These are phyloP conservation scores for Emericellopsis terricola DNA, from an alignment of 495 filamentous ascomycete species.

Conservation along the genomic window DNA sequence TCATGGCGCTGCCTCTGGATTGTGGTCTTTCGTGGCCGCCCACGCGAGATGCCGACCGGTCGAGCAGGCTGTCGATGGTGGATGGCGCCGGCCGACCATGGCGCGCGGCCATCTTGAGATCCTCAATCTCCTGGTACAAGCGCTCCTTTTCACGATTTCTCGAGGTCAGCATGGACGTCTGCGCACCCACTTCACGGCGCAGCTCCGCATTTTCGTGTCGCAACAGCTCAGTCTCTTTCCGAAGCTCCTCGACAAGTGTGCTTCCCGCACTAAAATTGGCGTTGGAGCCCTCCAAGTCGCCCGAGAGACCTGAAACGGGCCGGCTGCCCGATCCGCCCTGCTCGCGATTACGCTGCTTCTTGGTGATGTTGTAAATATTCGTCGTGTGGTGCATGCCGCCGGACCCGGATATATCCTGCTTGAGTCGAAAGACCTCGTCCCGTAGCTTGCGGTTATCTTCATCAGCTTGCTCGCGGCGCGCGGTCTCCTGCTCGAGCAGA, in stretches of 20 bases:
- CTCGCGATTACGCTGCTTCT: conserved; percentile 32
- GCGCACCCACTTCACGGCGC: conserved; percentile 78
- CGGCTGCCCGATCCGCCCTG: conserved; percentile 44
- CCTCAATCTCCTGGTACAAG: conserved; percentile 91
- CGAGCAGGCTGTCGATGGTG: conserved; percentile 78
- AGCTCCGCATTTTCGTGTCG: conserved; percentile 87
- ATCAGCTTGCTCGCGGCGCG: conserved; percentile 75
- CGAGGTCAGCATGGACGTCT: conserved; percentile 95
- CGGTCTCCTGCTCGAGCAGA: conserved; percentile 81
- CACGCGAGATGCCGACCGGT: conserved; percentile 77
- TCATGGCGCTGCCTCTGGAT: conserved; percentile 55
- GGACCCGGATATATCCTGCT: conserved; percentile 33
- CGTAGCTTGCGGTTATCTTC: conserved; percentile 71
- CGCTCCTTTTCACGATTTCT: conserved; percentile 88
- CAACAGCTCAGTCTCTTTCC: conserved; percentile 52
- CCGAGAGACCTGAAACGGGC: conserved; percentile 41
- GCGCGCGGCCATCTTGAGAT: conserved; percentile 72
- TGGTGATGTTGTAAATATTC: conserved; percentile 44
- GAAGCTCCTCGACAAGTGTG: conserved; percentile 48
- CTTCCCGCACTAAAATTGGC: conserved; percentile 36
- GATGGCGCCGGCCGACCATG: conserved; percentile 38
- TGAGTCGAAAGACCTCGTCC: conserved; percentile 65
- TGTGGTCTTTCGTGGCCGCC: conserved; percentile 43
- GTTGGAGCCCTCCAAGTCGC: conserved; percentile 34
- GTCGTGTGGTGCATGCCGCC: conserved; percentile 29